These are phyloP conservation scores for Raphanus sativus DNA, from an alignment of 345 rosid species.

Conservation along the genomic window DNA sequence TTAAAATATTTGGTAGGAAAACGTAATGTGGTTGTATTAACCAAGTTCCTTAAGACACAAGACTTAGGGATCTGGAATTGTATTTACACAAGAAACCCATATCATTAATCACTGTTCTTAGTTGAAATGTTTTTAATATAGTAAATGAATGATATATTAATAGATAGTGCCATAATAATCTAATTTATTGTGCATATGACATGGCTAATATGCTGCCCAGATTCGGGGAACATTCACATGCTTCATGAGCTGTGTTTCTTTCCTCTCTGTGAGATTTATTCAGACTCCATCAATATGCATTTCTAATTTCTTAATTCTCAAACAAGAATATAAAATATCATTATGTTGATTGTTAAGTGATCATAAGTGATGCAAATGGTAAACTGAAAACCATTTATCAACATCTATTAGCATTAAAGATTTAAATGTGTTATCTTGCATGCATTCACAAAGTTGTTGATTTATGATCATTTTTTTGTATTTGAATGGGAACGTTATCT, in stretches of 20 bases:
- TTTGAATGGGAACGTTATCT: background rate
- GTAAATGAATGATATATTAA: background rate
- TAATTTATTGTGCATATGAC: constrained; percentile 28
- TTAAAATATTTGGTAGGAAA: constrained; percentile 23
- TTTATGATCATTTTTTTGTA: background rate
- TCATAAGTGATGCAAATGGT: background rate
- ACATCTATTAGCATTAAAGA: background rate
- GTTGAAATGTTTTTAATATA: constrained; percentile 10
- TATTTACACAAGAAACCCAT: constrained; percentile 42
- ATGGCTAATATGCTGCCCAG: constrained; percentile 50
- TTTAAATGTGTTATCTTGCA: background rate
- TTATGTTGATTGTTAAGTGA: constrained; percentile 10
- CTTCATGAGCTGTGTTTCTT: constrained; percentile 39
- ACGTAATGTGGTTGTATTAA: constrained; percentile 41
- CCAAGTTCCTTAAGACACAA: constrained; percentile 45
- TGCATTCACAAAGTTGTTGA: background rate
- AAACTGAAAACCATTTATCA: background rate
- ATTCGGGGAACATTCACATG: constrained; percentile 59
- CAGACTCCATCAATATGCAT: constrained; percentile 2
- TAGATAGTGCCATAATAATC: constrained; percentile 18
- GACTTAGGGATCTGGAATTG: constrained; percentile 37
- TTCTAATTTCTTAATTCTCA: background rate
- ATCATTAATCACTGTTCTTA: constrained; percentile 30
- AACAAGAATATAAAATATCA: background rate
- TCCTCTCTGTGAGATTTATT: background rate